Evolutionary conservation across 2,329 filamentous ascomycete genomes (phyloP).

Genomic region (Cladophialophora carrionii): DNA sequence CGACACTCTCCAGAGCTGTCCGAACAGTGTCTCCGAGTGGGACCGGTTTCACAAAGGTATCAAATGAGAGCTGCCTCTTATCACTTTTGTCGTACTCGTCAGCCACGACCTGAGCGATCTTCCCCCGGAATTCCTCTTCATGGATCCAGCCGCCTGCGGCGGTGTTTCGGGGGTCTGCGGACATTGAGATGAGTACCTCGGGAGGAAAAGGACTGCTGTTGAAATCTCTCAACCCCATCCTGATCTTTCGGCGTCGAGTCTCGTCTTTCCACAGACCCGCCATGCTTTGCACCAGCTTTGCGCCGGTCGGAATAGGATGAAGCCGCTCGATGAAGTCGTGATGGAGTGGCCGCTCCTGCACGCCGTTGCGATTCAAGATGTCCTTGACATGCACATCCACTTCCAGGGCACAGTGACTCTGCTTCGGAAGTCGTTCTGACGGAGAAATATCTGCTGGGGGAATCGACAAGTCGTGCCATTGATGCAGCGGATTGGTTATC

Average conservation of each 20-base stretch:
- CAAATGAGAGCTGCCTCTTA: slow-evolving; percentile 59
- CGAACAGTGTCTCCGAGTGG: slow-evolving; percentile 65
- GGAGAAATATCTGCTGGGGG: slow-evolving; percentile 62
- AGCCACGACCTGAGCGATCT: slow-evolving; percentile 65
- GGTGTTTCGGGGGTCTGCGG: slow-evolving; percentile 73
- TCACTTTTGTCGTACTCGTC: slow-evolving; percentile 63
- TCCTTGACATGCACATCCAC: slow-evolving; percentile 87
- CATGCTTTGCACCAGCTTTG: slow-evolving; percentile 92
- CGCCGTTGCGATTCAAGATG: slow-evolving; percentile 78
- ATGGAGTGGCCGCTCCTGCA: slow-evolving; percentile 77
- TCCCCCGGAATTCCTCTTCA: slow-evolving; percentile 76
- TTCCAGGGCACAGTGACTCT: slow-evolving; percentile 87
- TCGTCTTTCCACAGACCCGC: slow-evolving; percentile 92
- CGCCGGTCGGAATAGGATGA: slow-evolving; percentile 64
- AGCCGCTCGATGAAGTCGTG: slow-evolving; percentile 81
- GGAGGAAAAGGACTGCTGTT: slow-evolving; percentile 76
- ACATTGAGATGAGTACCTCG: slow-evolving; percentile 86
- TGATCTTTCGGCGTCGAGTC: slow-evolving; percentile 73
- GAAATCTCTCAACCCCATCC: slow-evolving; percentile 66
- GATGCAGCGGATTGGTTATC: slow-evolving; percentile 63
- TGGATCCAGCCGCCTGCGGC: slow-evolving; percentile 87
- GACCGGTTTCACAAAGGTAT: slow-evolving; percentile 63
- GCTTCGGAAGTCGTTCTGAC: slow-evolving; percentile 67
- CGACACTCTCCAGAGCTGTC: slow-evolving; percentile 79
- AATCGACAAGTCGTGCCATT: slow-evolving; percentile 81